Conservation (phyloP, 2,329 filamentous ascomycete genomes). For the Cordyceps fumosorosea region DNA sequence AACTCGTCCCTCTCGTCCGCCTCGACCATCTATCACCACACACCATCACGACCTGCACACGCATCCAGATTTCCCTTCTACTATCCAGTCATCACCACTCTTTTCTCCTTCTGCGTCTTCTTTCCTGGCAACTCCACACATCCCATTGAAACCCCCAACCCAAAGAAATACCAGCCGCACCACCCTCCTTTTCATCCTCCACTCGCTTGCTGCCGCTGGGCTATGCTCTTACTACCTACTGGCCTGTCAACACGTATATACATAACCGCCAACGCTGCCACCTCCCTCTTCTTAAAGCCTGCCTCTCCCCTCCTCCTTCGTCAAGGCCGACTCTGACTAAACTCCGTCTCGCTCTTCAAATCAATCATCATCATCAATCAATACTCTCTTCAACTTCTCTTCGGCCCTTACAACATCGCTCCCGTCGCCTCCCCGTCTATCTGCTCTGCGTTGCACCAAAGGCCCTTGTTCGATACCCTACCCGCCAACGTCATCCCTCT, state of each 20-base stretch:
- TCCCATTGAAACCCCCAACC: not conserved
- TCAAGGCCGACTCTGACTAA: conserved; percentile 9
- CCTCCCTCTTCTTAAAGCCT: conserved; percentile 12
- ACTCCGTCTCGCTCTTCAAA: conserved; percentile 2
- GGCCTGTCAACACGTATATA: conserved; percentile 3
- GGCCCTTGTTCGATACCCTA: conserved; percentile 2
- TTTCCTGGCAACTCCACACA: not conserved
- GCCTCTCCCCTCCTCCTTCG: not conserved
- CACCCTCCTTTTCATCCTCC: not conserved
- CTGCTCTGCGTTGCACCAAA: not conserved
- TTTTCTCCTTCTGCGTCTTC: not conserved
- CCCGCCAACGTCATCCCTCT: not conserved
- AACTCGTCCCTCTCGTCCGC: not conserved
- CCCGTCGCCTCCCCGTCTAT: not conserved
- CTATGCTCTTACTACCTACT: not conserved
- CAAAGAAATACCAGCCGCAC: not conserved
- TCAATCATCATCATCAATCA: not conserved
- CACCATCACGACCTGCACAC: not conserved
- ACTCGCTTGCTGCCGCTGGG: not conserved
- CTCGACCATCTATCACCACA: not conserved
- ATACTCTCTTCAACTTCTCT: conserved; percentile 3
- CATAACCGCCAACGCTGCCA: conserved; percentile 41
- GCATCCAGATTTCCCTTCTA: not conserved
- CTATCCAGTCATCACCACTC: not conserved
- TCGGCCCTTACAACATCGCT: not conserved